phyloP scores from a whole-genome alignment of 2,329 filamentous ascomycete genomes.

The Pyrenochaeta sp. region DNA sequence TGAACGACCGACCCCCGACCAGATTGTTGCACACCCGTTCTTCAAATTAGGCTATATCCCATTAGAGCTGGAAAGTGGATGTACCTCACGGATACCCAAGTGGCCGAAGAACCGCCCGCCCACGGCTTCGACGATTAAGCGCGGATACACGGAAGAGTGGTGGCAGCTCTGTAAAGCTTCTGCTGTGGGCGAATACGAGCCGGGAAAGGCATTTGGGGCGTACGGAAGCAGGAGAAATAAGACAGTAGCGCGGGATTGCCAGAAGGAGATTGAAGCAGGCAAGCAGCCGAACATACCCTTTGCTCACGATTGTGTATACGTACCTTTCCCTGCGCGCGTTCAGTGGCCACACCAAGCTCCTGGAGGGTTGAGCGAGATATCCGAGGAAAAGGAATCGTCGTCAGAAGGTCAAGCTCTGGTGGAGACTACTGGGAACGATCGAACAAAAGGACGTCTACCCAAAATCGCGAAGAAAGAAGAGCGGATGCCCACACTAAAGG shows the following conservation, averaged over 20 bases:
- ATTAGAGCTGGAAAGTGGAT: conserved; percentile 55
- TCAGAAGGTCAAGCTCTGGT: conserved; percentile 51
- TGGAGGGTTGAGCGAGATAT: conserved; percentile 50
- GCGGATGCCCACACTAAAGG: conserved; percentile 42
- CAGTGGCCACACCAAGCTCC: conserved; percentile 47
- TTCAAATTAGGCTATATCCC: conserved; percentile 82
- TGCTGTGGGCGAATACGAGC: conserved; percentile 58
- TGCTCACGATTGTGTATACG: conserved; percentile 57
- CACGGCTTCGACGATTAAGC: conserved; percentile 52
- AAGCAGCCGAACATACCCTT: conserved; percentile 60
- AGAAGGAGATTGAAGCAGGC: conserved; percentile 58
- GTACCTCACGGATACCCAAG: conserved; percentile 55
- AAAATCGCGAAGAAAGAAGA: conserved; percentile 35
- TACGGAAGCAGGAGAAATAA: conserved; percentile 58
- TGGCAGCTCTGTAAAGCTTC: conserved; percentile 59
- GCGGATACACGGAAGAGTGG: conserved; percentile 62
- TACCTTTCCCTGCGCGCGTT: conserved; percentile 53
- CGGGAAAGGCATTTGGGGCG: conserved; percentile 57
- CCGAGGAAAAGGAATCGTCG: conserved; percentile 51
- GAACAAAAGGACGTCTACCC: conserved; percentile 36
- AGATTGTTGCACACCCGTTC: conserved; percentile 81
- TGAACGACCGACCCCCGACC: conserved; percentile 76
- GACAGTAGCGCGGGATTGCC: conserved; percentile 60
- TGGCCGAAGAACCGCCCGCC: conserved; percentile 58
- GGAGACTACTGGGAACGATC: conserved; percentile 58